Base-by-base conservation (phyloP, 1,284 basidiomycete genomes). In the Leccinum griseonigrum region DNA sequence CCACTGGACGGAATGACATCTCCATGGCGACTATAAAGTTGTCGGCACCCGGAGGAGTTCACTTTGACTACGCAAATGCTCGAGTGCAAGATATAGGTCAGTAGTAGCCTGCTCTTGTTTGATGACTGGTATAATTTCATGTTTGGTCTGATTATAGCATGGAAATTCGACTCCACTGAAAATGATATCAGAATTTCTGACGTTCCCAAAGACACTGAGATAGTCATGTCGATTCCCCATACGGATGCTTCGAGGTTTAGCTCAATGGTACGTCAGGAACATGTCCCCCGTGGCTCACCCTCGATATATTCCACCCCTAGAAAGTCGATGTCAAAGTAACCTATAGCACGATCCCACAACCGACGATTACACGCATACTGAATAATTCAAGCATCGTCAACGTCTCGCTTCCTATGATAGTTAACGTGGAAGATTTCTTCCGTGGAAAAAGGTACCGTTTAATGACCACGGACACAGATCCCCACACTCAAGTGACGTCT, bases 361-460 rank as follows among this genome's bases (percentile, higher is more conserved):
- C 86, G 2, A 74, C 76, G 4, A 67, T 87, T 13, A 74, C 73
- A 22, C 81, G 92, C 36, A 80, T 71, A 8, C 69, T 92, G 29
- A 77, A 74, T 40, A 76, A 84, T 11, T 78, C 80, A n/a, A 81
- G 83, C 61, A 74, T 79, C 4, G 79, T 94, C 16, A 76, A 81
- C 9, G 85, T 87, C 2, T 80, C 85, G 0, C 77, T 94, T n/a
- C 92, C 92, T 3, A 79, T 95, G 54, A 82, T 87, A 11, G 88
- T 94, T 57, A 94, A 92, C 63, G 92, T 95, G 2, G 88, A 94
- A 72, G 92, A 95, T 72, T 92, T 91, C 73, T 94, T 94, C 77
- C 85, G 92, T 16, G 87, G 86, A 31, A 79, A 83, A 64, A 83
- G 80, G 88, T 88, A 72, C 14, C 31, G 26, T 57, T 51, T 54